Base-by-base conservation (phyloP, 306 rosid species). In the Psophocarpus tetragonolobus region DNA sequence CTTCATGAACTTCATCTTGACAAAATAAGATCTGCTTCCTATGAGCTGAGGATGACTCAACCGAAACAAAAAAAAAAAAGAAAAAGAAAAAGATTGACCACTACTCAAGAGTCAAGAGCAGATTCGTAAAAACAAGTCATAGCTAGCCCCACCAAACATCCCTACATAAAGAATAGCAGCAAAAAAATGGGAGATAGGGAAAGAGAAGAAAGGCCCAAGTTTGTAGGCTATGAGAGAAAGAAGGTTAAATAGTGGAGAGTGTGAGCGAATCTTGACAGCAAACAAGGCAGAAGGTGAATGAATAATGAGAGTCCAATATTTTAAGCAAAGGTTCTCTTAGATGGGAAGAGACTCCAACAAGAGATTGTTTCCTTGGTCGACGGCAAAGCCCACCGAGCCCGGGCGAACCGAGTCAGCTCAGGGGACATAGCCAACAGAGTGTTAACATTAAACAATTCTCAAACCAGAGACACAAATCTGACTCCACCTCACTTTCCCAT, bases 331-430 rank as follows among this genome's bases (percentile, higher is more conserved):
- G 93, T 81, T 91, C 88, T 86, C 87, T 89, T 83, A 75, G 88
- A 92, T 87, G 95, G 87, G 77, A 89, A 92, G 93, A 89, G 93
- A 90, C 83, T 82, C 82, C 79, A 87, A 78, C 83, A 88, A 84
- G 88, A 83, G 90, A 83, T 73, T 96, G 99, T 91, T 92, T 96
- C 97, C 98, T 90, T 86, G 91, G 98, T 85, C 94, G 87, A 76
- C 93, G 91, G 99, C 98, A 92, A 90, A 83, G 97, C 94, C 98
- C 99, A 87, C 85, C 74, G 94, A 92, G 97, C 73, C 83, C 93
- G 97, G 96, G 85, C 79, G 80, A 84, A 90, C 86, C 90, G 32
- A 88, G 87, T 88, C 85, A 88, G 88, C 93, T 64, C 65, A 85
- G 93, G 97, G 81, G 87, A 95, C 98, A 95, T 63, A 73, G 81